A percentile compares a stretch with the other conserved stretches of the same genome.
These are phyloP conservation scores for Penicillium samsonianum DNA, from an alignment of 495 filamentous ascomycete species.

Conservation along the genomic window DNA sequence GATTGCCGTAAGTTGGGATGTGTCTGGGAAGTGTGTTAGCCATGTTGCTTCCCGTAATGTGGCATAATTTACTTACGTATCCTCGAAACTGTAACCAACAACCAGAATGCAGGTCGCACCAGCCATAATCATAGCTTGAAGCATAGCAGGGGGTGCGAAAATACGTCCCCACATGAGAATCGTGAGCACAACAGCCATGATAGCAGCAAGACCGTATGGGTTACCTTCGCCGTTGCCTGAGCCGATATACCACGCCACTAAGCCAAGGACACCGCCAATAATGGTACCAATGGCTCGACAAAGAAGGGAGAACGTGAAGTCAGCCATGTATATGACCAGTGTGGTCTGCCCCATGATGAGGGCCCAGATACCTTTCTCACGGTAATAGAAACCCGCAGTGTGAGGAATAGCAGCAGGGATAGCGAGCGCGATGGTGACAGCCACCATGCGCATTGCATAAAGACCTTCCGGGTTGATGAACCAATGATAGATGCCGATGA, in stretches of 20 bases:
- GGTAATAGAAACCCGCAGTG: slow-evolving; percentile 47
- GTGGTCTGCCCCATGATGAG: slow-evolving; percentile 50
- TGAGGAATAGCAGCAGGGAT: slow-evolving; percentile 41
- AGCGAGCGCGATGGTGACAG: slow-evolving; percentile 43
- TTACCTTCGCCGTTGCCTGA: slow-evolving; percentile 45
- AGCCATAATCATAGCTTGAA: slow-evolving; percentile 41
- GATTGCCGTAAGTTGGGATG: slow-evolving; percentile 42
- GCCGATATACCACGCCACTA: slow-evolving; percentile 50
- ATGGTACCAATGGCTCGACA: slow-evolving; percentile 38
- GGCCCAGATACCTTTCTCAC: slow-evolving; percentile 49
- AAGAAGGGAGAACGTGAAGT: slow-evolving; percentile 43
- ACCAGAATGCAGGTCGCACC: slow-evolving; percentile 45
- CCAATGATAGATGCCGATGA: slow-evolving; percentile 34
- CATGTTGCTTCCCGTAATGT: neutral
- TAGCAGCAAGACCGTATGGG: slow-evolving; percentile 42
- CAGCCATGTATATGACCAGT: slow-evolving; percentile 46
- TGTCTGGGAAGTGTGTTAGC: slow-evolving; percentile 24
- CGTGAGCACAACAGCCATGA: slow-evolving; percentile 35
- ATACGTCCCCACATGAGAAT: slow-evolving; percentile 43
- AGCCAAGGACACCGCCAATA: slow-evolving; percentile 40
- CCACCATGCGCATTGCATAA: slow-evolving; percentile 41
- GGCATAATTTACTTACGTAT: slow-evolving; percentile 32
- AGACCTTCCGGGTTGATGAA: slow-evolving; percentile 38
- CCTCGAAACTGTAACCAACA: slow-evolving; percentile 41
- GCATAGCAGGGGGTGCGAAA: slow-evolving; percentile 31